Conservation (phyloP, 2,329 filamentous ascomycete genomes). For the Penicillium sp. region DNA sequence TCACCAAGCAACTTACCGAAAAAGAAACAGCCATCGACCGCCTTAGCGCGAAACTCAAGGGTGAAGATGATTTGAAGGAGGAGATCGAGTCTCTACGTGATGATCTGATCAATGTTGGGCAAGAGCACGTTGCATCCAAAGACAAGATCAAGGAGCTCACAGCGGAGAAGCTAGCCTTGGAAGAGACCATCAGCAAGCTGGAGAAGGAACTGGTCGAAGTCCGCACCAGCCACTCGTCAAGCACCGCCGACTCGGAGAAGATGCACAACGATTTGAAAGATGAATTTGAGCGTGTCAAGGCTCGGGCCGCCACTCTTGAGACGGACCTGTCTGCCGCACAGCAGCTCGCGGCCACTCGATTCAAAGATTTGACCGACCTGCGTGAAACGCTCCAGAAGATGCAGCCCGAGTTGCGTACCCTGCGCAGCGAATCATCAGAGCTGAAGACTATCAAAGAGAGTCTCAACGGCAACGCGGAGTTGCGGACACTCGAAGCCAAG, state of each 20-base stretch:
- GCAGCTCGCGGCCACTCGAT: constrained; percentile 77
- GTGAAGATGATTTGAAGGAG: constrained; percentile 71
- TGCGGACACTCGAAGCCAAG: constrained; percentile 71
- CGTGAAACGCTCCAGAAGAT: constrained; percentile 74
- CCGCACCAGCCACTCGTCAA: constrained; percentile 46
- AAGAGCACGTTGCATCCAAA: constrained; percentile 78
- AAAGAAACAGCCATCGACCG: constrained; percentile 70
- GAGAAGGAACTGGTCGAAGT: constrained; percentile 64
- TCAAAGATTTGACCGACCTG: constrained; percentile 79
- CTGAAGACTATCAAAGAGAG: constrained; percentile 73
- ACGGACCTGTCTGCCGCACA: constrained; percentile 81
- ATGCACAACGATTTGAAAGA: constrained; percentile 52
- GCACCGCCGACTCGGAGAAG: constrained; percentile 47
- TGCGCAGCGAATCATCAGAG: constrained; percentile 70
- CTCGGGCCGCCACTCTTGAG: constrained; percentile 64
- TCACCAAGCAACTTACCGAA: constrained; percentile 38
- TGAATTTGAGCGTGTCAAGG: constrained; percentile 67
- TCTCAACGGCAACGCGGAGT: constrained; percentile 57
- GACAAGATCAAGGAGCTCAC: constrained; percentile 66
- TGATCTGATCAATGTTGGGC: constrained; percentile 70
- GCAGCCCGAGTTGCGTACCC: constrained; percentile 74
- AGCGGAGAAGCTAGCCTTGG: constrained; percentile 61
- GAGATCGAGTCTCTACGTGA: constrained; percentile 82
- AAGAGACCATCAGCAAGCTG: constrained; percentile 59
- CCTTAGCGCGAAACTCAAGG: constrained; percentile 65